These are phyloP conservation scores for Auricularia heimuer DNA, from an alignment of 768 basidiomycete genomes.

Conservation along the genomic window DNA sequence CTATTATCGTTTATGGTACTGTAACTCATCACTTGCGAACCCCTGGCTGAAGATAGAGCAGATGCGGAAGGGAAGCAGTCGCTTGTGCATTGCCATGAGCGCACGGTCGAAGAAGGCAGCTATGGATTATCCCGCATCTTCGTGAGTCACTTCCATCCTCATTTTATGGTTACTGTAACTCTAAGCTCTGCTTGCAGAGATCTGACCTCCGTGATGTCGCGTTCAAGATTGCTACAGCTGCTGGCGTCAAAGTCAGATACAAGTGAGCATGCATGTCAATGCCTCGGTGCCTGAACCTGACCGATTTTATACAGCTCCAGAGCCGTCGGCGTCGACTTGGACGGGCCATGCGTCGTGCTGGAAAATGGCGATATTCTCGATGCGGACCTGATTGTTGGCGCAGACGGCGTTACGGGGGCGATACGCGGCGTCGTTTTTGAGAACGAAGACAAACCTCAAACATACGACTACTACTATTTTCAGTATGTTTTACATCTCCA, in stretches of 20 bases:
- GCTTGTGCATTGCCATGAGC: background rate
- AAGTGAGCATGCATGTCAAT: background rate
- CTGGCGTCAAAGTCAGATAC: background rate
- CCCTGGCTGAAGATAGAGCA: background rate
- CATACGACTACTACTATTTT: background rate
- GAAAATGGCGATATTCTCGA: conserved; percentile 33
- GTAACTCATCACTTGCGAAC: background rate
- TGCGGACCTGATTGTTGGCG: conserved; percentile 49
- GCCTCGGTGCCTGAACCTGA: background rate
- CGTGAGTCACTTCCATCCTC: background rate
- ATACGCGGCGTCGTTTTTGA: conserved; percentile 26
- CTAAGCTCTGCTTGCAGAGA: background rate
- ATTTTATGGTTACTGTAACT: too few species aligned
- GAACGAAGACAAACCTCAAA: conserved; percentile 28
- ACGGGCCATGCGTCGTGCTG: conserved; percentile 18
- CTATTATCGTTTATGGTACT: background rate
- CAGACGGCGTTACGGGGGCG: conserved; percentile 45
- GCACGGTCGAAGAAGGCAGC: background rate
- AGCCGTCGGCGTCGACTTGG: conserved; percentile 19
- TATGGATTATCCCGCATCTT: background rate
- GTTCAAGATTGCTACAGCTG: background rate
- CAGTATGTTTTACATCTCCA: too few species aligned
- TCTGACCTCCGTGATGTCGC: background rate
- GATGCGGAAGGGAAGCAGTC: background rate
- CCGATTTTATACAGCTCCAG: conserved; percentile 12